Base-by-base conservation (phyloP, 306 rosid species). In the Cucumis cinereus region DNA sequence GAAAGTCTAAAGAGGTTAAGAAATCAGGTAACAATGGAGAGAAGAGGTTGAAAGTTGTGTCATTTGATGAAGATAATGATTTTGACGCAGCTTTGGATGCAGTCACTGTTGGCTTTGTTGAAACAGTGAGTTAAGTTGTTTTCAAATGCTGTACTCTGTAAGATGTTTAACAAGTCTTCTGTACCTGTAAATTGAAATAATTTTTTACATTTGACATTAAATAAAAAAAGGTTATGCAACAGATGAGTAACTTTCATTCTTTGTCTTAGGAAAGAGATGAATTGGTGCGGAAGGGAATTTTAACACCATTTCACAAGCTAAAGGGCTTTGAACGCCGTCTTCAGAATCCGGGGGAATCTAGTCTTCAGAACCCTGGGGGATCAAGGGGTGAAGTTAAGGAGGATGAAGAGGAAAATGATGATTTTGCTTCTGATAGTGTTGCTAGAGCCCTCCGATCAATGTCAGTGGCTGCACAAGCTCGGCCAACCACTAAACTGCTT, bases 81-180 rank as follows among this genome's bases (percentile, higher is more conserved):
- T 92, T 92, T 77, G 97, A 94, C 74, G 92, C 96, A 75, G 88
- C 80, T 81, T 82, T 90, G 86, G 99, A 94, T 89, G 96, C 97
- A 40, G 97, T 97, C 73, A 87, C 98, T 38, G 83, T 90, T 5
- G 96, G 98, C 69, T 89, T 94, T 85, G 90, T 94, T 66, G 98
- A 94, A 89, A 94, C 96, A 4, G 98, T 91, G 85, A 91, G 97
- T 85, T 83, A 54, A 36, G 69, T 67, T 74, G 72, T 64, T 52
- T 56, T 78, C 28, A 49, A 23, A 19, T 47, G 49, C 69, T 81
- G 30, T 20, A 57, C 76, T 19, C 49, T 8, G 49, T 47, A 14
- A 55, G 45, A 63, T 71, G 63, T 55, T 71, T 61, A 28, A 41
- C 76, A 62, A 49, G 38, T 60, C 54, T 74, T 68, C 57, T 24